A percentile compares a stretch with the other conserved stretches of the same genome.
Conservation (phyloP, 2,329 filamentous ascomycete genomes). For the Beauveria rudraprayagi region DNA sequence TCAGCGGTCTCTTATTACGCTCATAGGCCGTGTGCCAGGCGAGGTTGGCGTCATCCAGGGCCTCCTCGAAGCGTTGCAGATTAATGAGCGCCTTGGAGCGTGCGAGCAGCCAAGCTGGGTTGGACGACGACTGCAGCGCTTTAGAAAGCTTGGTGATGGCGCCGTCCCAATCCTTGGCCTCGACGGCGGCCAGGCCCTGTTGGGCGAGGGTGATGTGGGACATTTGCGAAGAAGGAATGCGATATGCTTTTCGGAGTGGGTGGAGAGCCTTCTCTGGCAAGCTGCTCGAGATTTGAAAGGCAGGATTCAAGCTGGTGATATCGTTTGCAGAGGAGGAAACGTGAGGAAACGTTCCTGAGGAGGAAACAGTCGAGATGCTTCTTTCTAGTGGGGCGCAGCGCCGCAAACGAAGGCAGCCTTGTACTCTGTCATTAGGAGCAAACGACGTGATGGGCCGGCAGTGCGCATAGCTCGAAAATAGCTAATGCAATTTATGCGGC, state of each 20-base stretch:
- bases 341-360: background rate
- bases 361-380: background rate
- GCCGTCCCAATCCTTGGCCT: conserved; percentile 52
- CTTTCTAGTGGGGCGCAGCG: background rate
- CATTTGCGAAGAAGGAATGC: conserved; percentile 28
- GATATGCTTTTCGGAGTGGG: background rate
- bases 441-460: background rate
- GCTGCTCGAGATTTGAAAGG: too few relatives aligned
- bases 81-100: conserved; percentile 73
- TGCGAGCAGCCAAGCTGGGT: conserved; percentile 71
- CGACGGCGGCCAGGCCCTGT: conserved; percentile 58
- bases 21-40: conserved; percentile 54
- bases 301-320: too few relatives aligned
- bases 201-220: conserved; percentile 42
- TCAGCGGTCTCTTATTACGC: conserved; percentile 66
- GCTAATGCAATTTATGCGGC: too few relatives aligned
- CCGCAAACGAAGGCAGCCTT: too few relatives aligned
- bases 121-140: conserved; percentile 57
- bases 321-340: too few relatives aligned
- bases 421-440: too few relatives aligned
- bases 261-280: background rate
- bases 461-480: too few relatives aligned
- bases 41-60: conserved; percentile 61
- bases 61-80: conserved; percentile 49
- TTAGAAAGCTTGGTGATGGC: conserved; percentile 62